These are phyloP conservation scores for Wickerhamomyces chambardii DNA, from an alignment of 805 yeast species.

Conservation along the genomic window DNA sequence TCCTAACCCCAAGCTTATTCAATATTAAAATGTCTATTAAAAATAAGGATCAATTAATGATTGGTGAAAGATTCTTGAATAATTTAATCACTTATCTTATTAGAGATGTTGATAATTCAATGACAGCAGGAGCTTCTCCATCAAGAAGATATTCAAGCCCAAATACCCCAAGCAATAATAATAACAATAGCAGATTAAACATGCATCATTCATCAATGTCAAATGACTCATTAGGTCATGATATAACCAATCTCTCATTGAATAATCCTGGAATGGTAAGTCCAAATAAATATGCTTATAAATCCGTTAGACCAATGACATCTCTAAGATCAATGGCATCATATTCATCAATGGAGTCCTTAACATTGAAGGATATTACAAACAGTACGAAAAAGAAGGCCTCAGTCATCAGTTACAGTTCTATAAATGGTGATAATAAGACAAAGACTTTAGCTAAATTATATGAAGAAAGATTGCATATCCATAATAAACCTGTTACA, in stretches of 20 bases:
- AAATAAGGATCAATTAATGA: slow-evolving; percentile 36
- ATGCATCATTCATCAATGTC: no score
- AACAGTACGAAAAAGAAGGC: slow-evolving; percentile 2
- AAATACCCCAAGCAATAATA: no score
- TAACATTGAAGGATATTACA: background rate
- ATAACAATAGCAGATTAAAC: no score
- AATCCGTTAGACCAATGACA: background rate
- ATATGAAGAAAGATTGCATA: slow-evolving; percentile 44
- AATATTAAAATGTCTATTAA: slow-evolving; percentile 35
- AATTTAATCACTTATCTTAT: slow-evolving; percentile 15
- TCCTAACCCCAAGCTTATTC: slow-evolving; percentile 46
- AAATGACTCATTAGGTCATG: background rate
- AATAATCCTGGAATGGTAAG: no score
- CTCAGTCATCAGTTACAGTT: slow-evolving; percentile 16
- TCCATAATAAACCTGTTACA: background rate
- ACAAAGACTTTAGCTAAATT: slow-evolving; percentile 55
- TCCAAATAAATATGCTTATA: background rate
- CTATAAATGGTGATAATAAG: slow-evolving; percentile 31
- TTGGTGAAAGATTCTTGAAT: slow-evolving; percentile 45
- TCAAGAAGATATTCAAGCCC: no score
- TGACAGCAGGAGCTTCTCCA: no score
- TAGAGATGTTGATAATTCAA: background rate
- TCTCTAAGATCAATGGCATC: background rate
- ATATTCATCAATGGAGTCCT: background rate
- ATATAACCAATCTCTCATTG: no score